Percentiles rank a stretch among this genome's conserved stretches.
phyloP scores from a whole-genome alignment of 2,329 filamentous ascomycete genomes.

The Colletotrichum tabaci region DNA sequence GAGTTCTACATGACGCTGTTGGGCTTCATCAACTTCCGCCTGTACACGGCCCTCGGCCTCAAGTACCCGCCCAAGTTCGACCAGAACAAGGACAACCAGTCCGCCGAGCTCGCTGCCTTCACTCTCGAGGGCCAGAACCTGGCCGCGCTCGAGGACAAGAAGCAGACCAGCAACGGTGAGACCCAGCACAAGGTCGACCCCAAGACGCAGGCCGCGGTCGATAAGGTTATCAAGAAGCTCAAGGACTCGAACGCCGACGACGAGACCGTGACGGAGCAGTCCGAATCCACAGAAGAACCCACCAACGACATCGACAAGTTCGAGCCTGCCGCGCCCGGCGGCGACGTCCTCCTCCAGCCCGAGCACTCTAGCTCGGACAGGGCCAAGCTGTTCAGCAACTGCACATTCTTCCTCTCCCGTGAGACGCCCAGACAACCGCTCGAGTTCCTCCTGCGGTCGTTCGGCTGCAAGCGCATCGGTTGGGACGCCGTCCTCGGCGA shows the following conservation, averaged over 20 bases:
- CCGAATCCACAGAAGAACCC: conserved; percentile 57
- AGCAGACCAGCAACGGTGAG: conserved; percentile 67
- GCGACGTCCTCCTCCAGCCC: conserved; percentile 89
- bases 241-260: conserved; percentile 67
- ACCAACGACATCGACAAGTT: conserved; percentile 89
- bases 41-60: conserved; percentile 92
- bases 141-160: conserved; percentile 67
- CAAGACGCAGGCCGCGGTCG: conserved; percentile 75
- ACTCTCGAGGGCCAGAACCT: conserved; percentile 84
- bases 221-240: conserved; percentile 79
- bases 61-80: conserved; percentile 98
- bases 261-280: conserved; percentile 55
- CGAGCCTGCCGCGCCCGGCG: conserved; percentile 85
- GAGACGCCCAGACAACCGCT: conserved; percentile 92
- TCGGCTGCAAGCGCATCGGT: conserved; percentile 95
- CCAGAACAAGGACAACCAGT: conserved; percentile 86
- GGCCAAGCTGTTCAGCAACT: conserved; percentile 85
- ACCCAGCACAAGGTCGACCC: conserved; percentile 70
- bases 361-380: conserved; percentile 75
- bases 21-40: conserved; percentile 94
- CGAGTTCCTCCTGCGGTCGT: conserved; percentile 93
- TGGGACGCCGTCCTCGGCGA: conserved; percentile 95
- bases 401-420: conserved; percentile 92
- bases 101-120: conserved; percentile 92
- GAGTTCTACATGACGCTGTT: conserved; percentile 98